phyloP scores from a whole-genome alignment of 305 asterid genomes.

The Fraxinus xanthoxyloides region DNA sequence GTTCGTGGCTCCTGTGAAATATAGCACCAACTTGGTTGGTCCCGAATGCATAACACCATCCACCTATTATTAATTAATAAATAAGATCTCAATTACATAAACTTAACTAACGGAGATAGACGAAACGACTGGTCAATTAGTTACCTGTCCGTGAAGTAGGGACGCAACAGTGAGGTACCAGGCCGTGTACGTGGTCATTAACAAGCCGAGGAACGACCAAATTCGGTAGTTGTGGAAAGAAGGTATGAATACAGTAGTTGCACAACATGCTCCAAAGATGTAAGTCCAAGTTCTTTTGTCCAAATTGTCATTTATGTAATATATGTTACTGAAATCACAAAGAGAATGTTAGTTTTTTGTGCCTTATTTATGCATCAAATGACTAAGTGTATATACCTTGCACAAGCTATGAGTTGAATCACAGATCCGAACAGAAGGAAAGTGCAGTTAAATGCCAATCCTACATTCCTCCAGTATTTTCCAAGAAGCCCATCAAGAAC shows the following conservation, averaged over 20 bases:
- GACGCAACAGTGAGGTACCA: constrained; percentile 82
- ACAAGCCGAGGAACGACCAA: constrained; percentile 69
- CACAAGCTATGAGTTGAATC: constrained; percentile 87
- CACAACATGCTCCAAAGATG: constrained; percentile 81
- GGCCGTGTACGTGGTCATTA: constrained; percentile 78
- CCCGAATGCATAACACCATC: constrained; percentile 70
- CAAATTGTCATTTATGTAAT: constrained; percentile 75
- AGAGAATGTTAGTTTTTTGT: not conserved
- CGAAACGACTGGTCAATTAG: not conserved
- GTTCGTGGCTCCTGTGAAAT: constrained; percentile 80
- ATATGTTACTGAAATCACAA: constrained; percentile 57
- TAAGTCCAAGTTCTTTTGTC: constrained; percentile 86
- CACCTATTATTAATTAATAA: constrained; percentile 31
- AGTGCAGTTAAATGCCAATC: constrained; percentile 74
- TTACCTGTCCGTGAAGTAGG: constrained; percentile 66
- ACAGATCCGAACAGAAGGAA: constrained; percentile 79
- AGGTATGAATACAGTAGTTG: constrained; percentile 73
- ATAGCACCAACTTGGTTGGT: constrained; percentile 57
- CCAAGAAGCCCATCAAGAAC: constrained; percentile 83
- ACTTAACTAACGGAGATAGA: not conserved
- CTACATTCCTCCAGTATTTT: constrained; percentile 82
- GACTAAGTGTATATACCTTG: constrained; percentile 38
- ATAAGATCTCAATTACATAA: too few relatives aligned
- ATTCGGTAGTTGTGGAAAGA: constrained; percentile 75
- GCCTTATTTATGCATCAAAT: not conserved